Percentiles rank a stretch among this genome's conserved stretches.
phyloP scores from a whole-genome alignment of 306 rosid genomes.

The Styphnolobium japonicum region DNA sequence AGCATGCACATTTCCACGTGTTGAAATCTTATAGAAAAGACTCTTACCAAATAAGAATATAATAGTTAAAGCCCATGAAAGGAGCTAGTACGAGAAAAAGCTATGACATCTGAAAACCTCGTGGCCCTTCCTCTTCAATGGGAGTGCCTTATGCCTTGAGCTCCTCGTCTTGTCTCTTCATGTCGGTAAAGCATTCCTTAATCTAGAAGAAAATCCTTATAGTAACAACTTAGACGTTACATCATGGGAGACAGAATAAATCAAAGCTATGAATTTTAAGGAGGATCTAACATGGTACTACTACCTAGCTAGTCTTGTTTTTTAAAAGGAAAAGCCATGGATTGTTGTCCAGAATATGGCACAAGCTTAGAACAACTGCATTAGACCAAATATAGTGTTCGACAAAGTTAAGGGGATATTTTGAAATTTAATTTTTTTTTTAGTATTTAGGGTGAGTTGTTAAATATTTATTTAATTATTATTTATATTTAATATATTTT shows the following conservation, averaged over 20 bases:
- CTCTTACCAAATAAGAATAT: too few species aligned
- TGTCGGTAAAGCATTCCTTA: not conserved
- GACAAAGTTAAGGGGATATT: too few species aligned
- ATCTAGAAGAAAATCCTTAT: not conserved
- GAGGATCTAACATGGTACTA: not conserved
- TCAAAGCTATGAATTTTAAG: not conserved
- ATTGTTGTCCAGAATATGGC: not conserved
- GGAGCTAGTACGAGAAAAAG: not conserved
- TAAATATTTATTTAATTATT: too few species aligned
- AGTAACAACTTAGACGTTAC: not conserved
- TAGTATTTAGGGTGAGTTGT: too few species aligned
- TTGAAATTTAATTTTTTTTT: too few species aligned
- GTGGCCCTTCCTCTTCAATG: not conserved
- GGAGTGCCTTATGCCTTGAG: conserved; percentile 5
- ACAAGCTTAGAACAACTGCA: not conserved
- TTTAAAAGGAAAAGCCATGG: not conserved
- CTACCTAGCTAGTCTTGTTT: not conserved
- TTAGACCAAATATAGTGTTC: not conserved
- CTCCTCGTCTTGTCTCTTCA: conserved; percentile 6
- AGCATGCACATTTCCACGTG: too few species aligned
- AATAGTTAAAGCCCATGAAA: not conserved
- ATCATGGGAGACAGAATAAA: not conserved
- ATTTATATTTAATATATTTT: too few species aligned
- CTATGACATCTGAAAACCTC: not conserved
- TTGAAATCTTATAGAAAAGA: too few species aligned